Evolutionary conservation across 371 early-diverging fungal species (phyloP), one percentile per base, ranked within the genome.

Genomic region (Mortierella sp.): DNA sequence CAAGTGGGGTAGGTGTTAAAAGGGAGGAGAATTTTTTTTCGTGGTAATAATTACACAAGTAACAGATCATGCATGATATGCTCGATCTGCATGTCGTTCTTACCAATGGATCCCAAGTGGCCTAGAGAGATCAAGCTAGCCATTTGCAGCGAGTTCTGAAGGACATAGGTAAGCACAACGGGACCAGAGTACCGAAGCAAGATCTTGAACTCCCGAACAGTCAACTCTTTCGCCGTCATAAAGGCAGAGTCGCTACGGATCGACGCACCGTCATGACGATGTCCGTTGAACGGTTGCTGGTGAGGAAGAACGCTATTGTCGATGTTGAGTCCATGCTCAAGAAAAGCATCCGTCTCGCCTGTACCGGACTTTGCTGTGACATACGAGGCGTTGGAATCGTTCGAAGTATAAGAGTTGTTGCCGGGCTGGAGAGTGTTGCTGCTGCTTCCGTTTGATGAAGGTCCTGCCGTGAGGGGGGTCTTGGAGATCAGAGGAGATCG

Each of bases 71-170:
- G 5, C 50, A 68, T 63, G 38, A 34, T 16, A 21, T 63, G 65
- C 9, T 13, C n/a, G 19, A 76, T 38, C 54, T n/a, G n/a, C 26
- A 54, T 26, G n/a, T 48, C 71, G 38, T 63, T 24, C 85, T 84
- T 89, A 91, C 92, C 84, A 14, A 82, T 60, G 34, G 82, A 73
- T 65, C 82, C 82, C 44, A 94, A 80, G 63, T 92, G 95, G 21
- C 95, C 94, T 21, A 94, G 77, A 4, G 93, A 91, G 70, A 94
- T 89, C 72, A 94, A 84, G 52, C 90, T 91, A 26, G 93, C 90
- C 70, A 94, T 84, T 74, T 91, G 91, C 54, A 94, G 88, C 68
- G 93, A 92, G 77, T 90, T 92, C 77, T 94, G 94, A 26, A 94
- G 82, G 16, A 94, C 70, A 79, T 94, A 94, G 9, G 94, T 92